Evolutionary conservation across 129 eudicot species (phyloP).

Genomic region (Ambrosia artemisiifolia): DNA sequence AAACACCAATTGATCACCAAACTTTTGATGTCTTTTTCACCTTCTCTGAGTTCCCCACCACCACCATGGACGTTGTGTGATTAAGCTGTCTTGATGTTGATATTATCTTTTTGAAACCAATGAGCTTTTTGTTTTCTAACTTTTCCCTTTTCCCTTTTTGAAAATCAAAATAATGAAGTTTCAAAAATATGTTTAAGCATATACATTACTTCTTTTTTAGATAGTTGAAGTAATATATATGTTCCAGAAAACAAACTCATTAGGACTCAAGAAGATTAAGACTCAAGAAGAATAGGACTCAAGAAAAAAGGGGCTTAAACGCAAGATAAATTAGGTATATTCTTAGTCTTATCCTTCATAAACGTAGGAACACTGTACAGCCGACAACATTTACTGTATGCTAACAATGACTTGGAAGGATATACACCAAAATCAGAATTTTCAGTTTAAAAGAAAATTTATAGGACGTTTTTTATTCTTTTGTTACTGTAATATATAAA

Average conservation of each 20-base stretch:
- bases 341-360: no score
- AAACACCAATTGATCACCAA: constrained; percentile 24
- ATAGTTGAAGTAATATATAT: not conserved
- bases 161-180: not conserved
- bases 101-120: constrained; percentile 5
- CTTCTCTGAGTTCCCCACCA: constrained; percentile 28
- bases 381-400: no score
- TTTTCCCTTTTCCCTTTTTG: not conserved
- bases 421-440: no score
- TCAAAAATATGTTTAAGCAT: not conserved
- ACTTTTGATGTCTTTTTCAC: constrained; percentile 20
- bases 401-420: no score
- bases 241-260: not conserved
- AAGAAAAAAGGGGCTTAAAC: no score
- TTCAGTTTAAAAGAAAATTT: no score
- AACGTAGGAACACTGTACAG: no score
- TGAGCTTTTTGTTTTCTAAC: not conserved
- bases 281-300: no score
- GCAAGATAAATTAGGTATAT: no score
- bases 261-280: not conserved
- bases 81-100: constrained; percentile 38
- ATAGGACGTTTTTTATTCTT: no score
- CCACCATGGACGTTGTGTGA: constrained; percentile 26
- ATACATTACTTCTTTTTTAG: not conserved
- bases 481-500: no score